Base-by-base conservation (phyloP, 1,284 basidiomycete genomes). In the Amylostereum areolatum region DNA sequence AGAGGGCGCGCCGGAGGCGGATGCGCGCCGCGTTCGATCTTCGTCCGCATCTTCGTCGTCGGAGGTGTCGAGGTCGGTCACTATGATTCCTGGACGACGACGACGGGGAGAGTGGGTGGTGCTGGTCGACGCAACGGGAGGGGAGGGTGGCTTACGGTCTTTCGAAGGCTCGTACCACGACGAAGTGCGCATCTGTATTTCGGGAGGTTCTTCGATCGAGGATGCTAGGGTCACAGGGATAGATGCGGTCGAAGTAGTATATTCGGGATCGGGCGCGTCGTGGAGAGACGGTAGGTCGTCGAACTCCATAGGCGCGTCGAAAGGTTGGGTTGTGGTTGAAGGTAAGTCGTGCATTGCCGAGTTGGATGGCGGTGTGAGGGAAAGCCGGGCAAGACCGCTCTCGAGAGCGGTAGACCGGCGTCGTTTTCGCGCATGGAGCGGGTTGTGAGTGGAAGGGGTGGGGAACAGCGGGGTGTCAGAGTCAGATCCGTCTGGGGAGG, bases 131-230 rank as follows among this genome's bases (percentile, higher is more conserved):
- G 42, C 51, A 40, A 39, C 4, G 28, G 48, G 30, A 30, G 41
- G 37, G 35, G 32, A 35, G 46, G 45, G 42, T 42, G 10, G 77
- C 81, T 59, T 63, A 85, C 82, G 75, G 61, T 85, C 80, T 56
- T 77, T 81, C 59, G 85, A 83, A 6, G 77, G 73, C 58, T 88
- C 83, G 57, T 83, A 85, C 80, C 81, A 85, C 18, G 78, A 77
- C 9, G 72, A 71, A 3, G 64, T 59, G 51, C 72, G 78, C 84
- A 87, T 88, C 46, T 71, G 75, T 6, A 81, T 65, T 53, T 85
- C 82, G 7, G 64, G 62, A 12, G 78, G 73, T 52, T 79, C 77
- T 56, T 79, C 77, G 43, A 80, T 62, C 4, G 66, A 68, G 48
- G 61, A 68, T 30, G 71, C 73, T 3, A 65, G 56, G 32, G 68